Conservation (phyloP, 2,329 filamentous ascomycete genomes). For the Fusarium longipes region DNA sequence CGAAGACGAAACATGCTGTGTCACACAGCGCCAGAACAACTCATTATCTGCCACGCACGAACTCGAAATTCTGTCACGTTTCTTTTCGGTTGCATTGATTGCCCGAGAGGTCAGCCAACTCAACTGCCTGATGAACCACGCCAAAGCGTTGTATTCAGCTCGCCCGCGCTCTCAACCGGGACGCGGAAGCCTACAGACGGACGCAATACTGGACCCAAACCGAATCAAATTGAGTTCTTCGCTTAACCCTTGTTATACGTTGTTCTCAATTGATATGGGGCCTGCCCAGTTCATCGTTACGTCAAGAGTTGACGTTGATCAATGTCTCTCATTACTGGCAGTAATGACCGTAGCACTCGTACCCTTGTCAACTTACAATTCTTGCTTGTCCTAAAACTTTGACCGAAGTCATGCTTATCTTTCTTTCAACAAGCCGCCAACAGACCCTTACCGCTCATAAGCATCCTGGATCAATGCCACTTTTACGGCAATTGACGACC, state of each 20-base stretch:
- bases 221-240: neutral
- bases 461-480: constrained; percentile 10
- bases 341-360: constrained; percentile 13
- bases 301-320: constrained; percentile 17
- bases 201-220: neutral
- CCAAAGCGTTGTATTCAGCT: constrained; percentile 11
- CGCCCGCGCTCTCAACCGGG: neutral
- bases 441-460: constrained; percentile 27
- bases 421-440: constrained; percentile 17
- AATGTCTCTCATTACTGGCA: constrained; percentile 11
- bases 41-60: constrained; percentile 43
- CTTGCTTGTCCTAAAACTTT: constrained; percentile 27
- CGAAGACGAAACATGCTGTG: constrained; percentile 22
- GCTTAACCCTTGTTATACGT: neutral
- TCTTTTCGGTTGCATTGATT: constrained; percentile 3
- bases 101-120: constrained; percentile 7
- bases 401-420: constrained; percentile 41
- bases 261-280: neutral
- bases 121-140: constrained; percentile 20
- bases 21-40: constrained; percentile 39
- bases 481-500: constrained; percentile 15
- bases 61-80: constrained; percentile 12
- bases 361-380: constrained; percentile 8
- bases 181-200: neutral
- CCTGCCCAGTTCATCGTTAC: neutral